Evolutionary conservation across 176 grass and related monocot genomes (phyloP).

Genomic region (Hordeum vulgare): DNA sequence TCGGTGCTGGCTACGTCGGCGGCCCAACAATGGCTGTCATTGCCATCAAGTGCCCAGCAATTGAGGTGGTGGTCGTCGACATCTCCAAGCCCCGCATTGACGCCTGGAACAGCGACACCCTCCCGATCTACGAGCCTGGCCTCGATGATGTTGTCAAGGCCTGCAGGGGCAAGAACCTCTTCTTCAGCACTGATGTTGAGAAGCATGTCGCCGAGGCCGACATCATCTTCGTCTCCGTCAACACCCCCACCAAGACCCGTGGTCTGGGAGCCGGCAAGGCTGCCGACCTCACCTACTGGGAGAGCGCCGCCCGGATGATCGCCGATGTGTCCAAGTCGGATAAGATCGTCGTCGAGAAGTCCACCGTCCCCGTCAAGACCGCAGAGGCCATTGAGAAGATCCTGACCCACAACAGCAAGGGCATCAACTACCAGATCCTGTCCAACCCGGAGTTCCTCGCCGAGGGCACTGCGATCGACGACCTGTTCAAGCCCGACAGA

Average conservation of each 20-base stretch:
- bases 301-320: slow-evolving; percentile 92
- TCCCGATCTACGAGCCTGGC: slow-evolving; percentile 82
- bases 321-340: slow-evolving; percentile 85
- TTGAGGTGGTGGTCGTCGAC: slow-evolving; percentile 67
- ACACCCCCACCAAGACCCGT: slow-evolving; percentile 91
- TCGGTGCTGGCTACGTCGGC: slow-evolving; percentile 86
- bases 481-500: slow-evolving; percentile 76
- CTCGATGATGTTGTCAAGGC: slow-evolving; percentile 85
- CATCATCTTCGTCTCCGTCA: slow-evolving; percentile 89
- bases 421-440: slow-evolving; percentile 95
- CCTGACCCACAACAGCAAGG: slow-evolving; percentile 94
- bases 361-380: slow-evolving; percentile 89
- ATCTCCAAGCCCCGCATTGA: slow-evolving; percentile 69
- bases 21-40: slow-evolving; percentile 94
- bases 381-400: slow-evolving; percentile 95
- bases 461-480: slow-evolving; percentile 70
- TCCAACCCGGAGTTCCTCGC: slow-evolving; percentile 95
- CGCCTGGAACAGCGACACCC: slow-evolving; percentile 88
- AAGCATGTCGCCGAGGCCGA: slow-evolving; percentile 72
- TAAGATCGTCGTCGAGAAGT: slow-evolving; percentile 95
- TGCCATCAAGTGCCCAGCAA: slow-evolving; percentile 73
- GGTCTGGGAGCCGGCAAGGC: slow-evolving; percentile 93
- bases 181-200: slow-evolving; percentile 84
- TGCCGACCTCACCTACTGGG: slow-evolving; percentile 90
- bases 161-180: slow-evolving; percentile 76